Evolutionary conservation across 148 eudicot species (phyloP), one percentile per base, ranked within the genome.

Genomic region (Camellia sinensis): DNA sequence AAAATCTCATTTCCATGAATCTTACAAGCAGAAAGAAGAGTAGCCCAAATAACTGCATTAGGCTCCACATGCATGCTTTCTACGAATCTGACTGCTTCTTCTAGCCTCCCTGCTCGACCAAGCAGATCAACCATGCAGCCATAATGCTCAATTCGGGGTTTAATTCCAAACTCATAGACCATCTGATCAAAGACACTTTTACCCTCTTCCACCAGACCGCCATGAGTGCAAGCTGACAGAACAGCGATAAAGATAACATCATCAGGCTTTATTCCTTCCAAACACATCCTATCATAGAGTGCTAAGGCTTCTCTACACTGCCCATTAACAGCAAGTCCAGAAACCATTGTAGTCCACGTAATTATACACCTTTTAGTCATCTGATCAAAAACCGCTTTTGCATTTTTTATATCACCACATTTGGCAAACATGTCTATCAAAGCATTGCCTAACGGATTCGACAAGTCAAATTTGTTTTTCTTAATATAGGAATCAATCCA

Each of bases 71-170:
- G 81, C 86, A 84, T 84, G 77, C 75, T 76, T 15, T 80, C 75
- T 17, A 52, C 66, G 19, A 84, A 84, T 37, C 29, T 46, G 44
- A 80, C 43, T 48, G 83, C 86, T 74, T 80, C 83, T 54, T 84
- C 79, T 67, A 80, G 56, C 65, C 76, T 73, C 12, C 86, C 86
- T 53, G 81, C 74, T 60, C 81, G 80, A 52, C 78, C 83, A 67
- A 84, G 81, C 65, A 84, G 80, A 71, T 80, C 86, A 71, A 84
- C 81, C 86, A 84, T 77, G 83, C 86, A 80, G 21, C 86, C 86
- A 66, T 83, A 83, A 61, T 83, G 83, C 77, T 80, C 86, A 4
- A 84, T 84, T 11, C 81, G 75, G 21, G 86, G 83, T 72, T 73
- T 69, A 72, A 84, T 78, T 6, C 54, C 75, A 67, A 64, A 80